A percentile compares a stretch with the other conserved stretches of the same genome.
Evolutionary conservation across 2,329 filamentous ascomycete genomes (phyloP).

Genomic region (Ceratocystis colombiana): DNA sequence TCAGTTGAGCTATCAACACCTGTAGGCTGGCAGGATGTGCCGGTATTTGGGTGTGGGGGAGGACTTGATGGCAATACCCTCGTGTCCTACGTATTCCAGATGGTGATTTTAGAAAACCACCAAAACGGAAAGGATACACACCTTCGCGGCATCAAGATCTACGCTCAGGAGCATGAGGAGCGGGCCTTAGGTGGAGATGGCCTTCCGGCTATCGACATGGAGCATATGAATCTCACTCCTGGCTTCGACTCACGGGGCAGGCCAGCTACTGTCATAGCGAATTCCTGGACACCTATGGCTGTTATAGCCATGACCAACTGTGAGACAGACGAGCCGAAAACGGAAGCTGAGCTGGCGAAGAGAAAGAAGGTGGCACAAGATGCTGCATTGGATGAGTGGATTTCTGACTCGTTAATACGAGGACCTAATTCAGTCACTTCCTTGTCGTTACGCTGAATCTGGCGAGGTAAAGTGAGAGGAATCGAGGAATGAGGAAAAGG

Average conservation of each 20-base stretch:
- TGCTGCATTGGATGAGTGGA: slow-evolving; percentile 21
- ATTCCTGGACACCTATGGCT: background rate
- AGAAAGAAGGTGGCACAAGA: slow-evolving; percentile 12
- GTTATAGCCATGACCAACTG: background rate
- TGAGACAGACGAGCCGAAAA: background rate
- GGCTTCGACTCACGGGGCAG: slow-evolving; percentile 1
- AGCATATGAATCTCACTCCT: slow-evolving; percentile 13
- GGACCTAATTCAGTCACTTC: slow-evolving; percentile 18
- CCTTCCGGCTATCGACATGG: slow-evolving; percentile 18
- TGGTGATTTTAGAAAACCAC: slow-evolving; percentile 89
- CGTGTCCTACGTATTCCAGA: slow-evolving; percentile 79
- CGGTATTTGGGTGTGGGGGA: slow-evolving; percentile 45
- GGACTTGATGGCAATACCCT: slow-evolving; percentile 62
- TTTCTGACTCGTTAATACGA: slow-evolving; percentile 14
- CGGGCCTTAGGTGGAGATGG: slow-evolving; percentile 21
- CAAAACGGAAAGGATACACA: slow-evolving; percentile 99
- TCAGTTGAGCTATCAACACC: slow-evolving; percentile 69
- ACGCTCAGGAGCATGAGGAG: slow-evolving; percentile 44
- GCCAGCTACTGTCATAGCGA: background rate
- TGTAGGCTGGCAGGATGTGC: slow-evolving; percentile 82
- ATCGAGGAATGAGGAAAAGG: too few species aligned
- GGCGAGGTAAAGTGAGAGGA: too few species aligned
- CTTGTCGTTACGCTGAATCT: slow-evolving; percentile 15
- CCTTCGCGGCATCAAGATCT: slow-evolving; percentile 84
- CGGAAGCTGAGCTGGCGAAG: background rate